phyloP scores from a whole-genome alignment of 306 rosid species.

The Pterocarpus macrocarpus region DNA sequence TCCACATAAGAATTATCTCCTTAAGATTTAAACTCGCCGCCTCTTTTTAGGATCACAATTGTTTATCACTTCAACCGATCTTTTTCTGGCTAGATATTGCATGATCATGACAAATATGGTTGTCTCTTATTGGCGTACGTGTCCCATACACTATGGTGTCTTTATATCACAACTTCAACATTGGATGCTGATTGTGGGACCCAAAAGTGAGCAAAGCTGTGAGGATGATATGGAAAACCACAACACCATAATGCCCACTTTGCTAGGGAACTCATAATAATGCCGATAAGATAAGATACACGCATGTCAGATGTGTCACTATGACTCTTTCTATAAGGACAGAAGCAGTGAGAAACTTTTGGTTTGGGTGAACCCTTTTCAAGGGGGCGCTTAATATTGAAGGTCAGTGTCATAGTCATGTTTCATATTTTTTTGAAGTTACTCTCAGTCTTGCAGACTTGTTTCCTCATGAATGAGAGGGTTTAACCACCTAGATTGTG shows the following conservation, averaged over 20 bases:
- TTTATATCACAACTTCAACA: slow-evolving; percentile 19
- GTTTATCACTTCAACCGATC: too few species aligned
- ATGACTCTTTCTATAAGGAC: slow-evolving; percentile 2
- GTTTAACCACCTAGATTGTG: slow-evolving; percentile 1
- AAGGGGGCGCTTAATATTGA: slow-evolving; percentile 1
- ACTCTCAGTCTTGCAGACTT: slow-evolving; percentile 1
- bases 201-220: slow-evolving; percentile 9
- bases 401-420: slow-evolving; percentile 41
- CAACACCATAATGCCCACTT: slow-evolving; percentile 35
- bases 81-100: background rate
- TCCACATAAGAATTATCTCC: too few species aligned
- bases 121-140: slow-evolving; percentile 45
- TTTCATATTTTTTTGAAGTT: slow-evolving; percentile 5
- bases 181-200: slow-evolving; percentile 44
- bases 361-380: slow-evolving; percentile 38
- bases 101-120: slow-evolving; percentile 34
- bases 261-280: slow-evolving; percentile 39
- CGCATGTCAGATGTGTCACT: slow-evolving; percentile 40
- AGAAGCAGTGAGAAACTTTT: slow-evolving; percentile 33
- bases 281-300: slow-evolving; percentile 42
- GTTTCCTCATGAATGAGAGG: slow-evolving; percentile 22
- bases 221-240: slow-evolving; percentile 3
- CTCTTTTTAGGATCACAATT: too few species aligned
- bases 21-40: too few species aligned
- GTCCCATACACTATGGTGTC: slow-evolving; percentile 30